phyloP scores from a whole-genome alignment of 2,329 filamentous ascomycete species.

The Dactylellina parvicollis region DNA sequence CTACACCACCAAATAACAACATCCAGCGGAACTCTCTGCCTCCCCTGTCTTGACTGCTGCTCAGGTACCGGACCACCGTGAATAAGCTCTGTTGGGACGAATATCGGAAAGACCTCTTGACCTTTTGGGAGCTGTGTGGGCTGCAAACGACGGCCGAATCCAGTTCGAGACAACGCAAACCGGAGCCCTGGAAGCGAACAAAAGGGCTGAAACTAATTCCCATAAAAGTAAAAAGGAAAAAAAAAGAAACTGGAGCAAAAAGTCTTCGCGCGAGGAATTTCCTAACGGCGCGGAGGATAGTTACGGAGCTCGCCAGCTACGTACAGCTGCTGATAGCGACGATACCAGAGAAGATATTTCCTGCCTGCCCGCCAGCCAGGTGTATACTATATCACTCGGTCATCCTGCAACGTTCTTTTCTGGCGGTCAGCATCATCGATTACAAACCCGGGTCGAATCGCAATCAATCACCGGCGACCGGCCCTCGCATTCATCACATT shows the following conservation, averaged over 20 bases:
- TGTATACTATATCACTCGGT: not conserved
- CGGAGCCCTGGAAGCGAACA: constrained; percentile 12
- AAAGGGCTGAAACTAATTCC: not conserved
- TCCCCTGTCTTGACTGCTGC: constrained; percentile 34
- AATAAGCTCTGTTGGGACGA: constrained; percentile 50
- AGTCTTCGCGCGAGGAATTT: constrained; percentile 22
- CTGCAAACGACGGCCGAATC: constrained; percentile 30
- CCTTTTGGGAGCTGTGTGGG: constrained; percentile 4
- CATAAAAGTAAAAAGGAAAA: constrained; percentile 7
- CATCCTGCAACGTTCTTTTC: not conserved
- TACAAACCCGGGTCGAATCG: not conserved
- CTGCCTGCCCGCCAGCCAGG: too few species aligned
- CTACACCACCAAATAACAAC: not conserved
- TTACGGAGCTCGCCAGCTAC: too few species aligned
- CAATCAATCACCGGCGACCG: not conserved
- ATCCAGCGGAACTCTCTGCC: constrained; percentile 41
- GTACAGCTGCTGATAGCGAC: too few species aligned
- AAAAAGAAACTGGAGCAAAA: constrained; percentile 29
- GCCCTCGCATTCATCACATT: not conserved
- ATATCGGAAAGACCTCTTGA: constrained; percentile 47
- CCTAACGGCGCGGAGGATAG: too few species aligned
- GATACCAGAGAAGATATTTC: too few species aligned
- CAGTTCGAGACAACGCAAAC: constrained; percentile 31
- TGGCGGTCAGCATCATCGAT: not conserved
- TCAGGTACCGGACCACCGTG: constrained; percentile 17